Evolutionary conservation across 176 grass and related monocot species (phyloP).

Genomic region (Coix lacrymajobi): DNA sequence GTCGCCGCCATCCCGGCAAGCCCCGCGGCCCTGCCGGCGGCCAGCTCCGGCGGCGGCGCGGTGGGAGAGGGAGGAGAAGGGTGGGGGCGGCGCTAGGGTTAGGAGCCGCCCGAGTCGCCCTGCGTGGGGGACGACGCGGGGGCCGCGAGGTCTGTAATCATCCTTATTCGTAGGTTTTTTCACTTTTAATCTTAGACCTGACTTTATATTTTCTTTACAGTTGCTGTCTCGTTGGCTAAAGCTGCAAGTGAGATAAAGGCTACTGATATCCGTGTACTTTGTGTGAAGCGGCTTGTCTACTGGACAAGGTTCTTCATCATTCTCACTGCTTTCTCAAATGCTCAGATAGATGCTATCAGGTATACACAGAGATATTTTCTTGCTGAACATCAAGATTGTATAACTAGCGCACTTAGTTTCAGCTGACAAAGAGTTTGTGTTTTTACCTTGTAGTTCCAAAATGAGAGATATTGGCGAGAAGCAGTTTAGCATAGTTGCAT

Average conservation of each 20-base stretch:
- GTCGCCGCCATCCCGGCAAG: too few species aligned
- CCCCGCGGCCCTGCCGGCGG: too few species aligned
- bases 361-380: constrained; percentile 6
- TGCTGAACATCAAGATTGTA: not conserved
- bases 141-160: too few species aligned
- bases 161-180: too few species aligned
- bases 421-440: not conserved
- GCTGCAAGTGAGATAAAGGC: constrained; percentile 89
- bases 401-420: not conserved
- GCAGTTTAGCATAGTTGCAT: constrained; percentile 76
- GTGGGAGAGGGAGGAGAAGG: too few species aligned
- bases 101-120: too few species aligned
- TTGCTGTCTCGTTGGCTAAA: constrained; percentile 80
- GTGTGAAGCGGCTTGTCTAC: constrained; percentile 87
- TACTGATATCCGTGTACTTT: constrained; percentile 73
- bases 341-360: constrained; percentile 96
- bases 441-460: constrained; percentile 48
- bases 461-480: constrained; percentile 88
- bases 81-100: too few species aligned
- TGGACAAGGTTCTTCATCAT: constrained; percentile 99
- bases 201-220: constrained; percentile 32
- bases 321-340: constrained; percentile 86
- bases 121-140: too few species aligned
- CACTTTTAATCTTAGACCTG: not conserved
- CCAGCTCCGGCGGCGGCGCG: too few species aligned